Base-by-base conservation (phyloP, 2,329 filamentous ascomycete species). In the Phaeosphaeria sp. region DNA sequence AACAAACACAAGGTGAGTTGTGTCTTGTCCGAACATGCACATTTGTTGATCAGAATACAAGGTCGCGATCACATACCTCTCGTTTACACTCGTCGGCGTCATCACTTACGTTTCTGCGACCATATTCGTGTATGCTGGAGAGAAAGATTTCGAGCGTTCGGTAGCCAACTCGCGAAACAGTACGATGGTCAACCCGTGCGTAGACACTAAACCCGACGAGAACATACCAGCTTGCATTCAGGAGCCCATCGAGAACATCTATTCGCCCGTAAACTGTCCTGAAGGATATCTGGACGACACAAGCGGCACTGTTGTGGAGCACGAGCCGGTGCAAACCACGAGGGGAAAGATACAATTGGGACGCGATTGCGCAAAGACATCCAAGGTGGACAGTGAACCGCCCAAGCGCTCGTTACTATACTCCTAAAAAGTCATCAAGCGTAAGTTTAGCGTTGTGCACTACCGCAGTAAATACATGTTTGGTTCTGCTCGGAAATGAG, bases 21-120 rank as follows among this genome's bases (percentile, higher is more conserved):
- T 11, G 17, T 30, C 40, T 18, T 7, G 2, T n/a, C 15, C 4
- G 13, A 4, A n/a, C 22, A n/a, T 15, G 15, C 40, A 22, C 2
- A 40, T 20, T 8, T 51, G 21, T 55, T 67, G 18, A 65, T 17
- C 20, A 2, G 18, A 5, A 20, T 3, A n/a, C 18, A 73, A n/a
- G 68, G 64, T 71, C 30, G 69, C 69, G 2, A 62, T 73, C 21
- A 57, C 61, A 0, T 73, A 71, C 45, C 58, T 73, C 21, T 57
- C 58, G 9, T 56, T 71, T 8, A 64, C 61, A 1, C 48, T 59
- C 11, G 49, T 72, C 6, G 62, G 69, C 15, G 48, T 72, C 9
- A n/a, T 68, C 13, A 68, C 68, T 5, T 73, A 71, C 47, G 24
- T 67, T 25, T 63, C 67, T 30, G 65, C 65, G 1, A 64, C 63